Conservation (phyloP, 1,139 yeast genomes). For the Debaryomyces psychrophilus region DNA sequence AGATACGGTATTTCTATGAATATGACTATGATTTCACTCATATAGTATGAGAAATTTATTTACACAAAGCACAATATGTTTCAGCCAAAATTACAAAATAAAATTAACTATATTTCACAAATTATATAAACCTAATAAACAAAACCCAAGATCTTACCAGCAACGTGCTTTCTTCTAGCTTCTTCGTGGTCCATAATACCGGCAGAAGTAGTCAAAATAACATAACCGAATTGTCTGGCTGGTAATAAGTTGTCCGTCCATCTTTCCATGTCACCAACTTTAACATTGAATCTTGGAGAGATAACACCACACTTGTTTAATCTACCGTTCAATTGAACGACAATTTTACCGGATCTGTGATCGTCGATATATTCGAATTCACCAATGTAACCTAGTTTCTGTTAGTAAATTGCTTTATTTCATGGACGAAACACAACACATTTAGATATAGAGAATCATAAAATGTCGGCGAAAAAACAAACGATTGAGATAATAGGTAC, state of each 20-base stretch:
- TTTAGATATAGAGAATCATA: not conserved
- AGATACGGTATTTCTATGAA: no score
- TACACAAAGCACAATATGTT: not conserved
- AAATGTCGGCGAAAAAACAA: constrained; percentile 75
- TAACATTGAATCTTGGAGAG: constrained; percentile 95
- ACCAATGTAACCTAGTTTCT: constrained; percentile 39
- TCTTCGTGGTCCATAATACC: constrained; percentile 99
- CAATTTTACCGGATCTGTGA: constrained; percentile 97
- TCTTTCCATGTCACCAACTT: constrained; percentile 87
- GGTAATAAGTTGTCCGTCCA: constrained; percentile 96
- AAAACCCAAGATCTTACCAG: constrained; percentile 94
- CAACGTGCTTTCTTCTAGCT: constrained; percentile 98
- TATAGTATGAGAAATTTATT: not conserved
- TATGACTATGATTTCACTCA: not conserved
- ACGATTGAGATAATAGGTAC: constrained; percentile 48
- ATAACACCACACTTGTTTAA: constrained; percentile 97
- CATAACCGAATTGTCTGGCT: constrained; percentile 96
- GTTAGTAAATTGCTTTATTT: constrained; percentile 14
- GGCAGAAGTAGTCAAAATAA: constrained; percentile 94
- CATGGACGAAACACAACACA: not conserved
- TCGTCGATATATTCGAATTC: constrained; percentile 97
- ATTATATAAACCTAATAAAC: constrained; percentile 60
- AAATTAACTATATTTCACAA: constrained; percentile 8
- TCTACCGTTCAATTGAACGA: constrained; percentile 93
- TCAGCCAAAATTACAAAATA: not conserved